Evolutionary conservation across 202 grass and related monocot genomes (phyloP).

Genomic region (Schoenoplectus tabernaemontani): DNA sequence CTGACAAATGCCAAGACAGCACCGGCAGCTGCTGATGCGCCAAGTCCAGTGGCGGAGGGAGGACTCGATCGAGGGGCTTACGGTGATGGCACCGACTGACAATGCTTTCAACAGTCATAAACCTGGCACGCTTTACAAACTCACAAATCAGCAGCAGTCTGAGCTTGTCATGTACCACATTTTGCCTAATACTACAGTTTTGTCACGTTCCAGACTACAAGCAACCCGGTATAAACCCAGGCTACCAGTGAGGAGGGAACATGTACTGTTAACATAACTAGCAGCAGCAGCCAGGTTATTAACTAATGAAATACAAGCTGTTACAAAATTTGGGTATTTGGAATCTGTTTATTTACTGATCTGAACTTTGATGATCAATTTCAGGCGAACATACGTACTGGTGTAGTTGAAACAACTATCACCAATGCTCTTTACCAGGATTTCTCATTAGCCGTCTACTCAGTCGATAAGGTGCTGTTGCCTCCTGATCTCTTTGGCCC

Average conservation of each 20-base stretch:
- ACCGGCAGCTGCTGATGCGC: too few species aligned
- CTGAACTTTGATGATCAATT: neutral
- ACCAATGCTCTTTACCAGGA: slow-evolving; percentile 38
- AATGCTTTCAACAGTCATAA: slow-evolving; percentile 34
- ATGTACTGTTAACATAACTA: slow-evolving; percentile 39
- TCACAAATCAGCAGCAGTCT: slow-evolving; percentile 35
- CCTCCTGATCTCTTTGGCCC: slow-evolving; percentile 66
- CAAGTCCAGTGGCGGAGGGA: too few species aligned
- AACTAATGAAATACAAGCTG: neutral
- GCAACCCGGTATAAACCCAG: slow-evolving; percentile 45
- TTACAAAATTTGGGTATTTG: neutral
- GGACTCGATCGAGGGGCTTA: slow-evolving; percentile 36
- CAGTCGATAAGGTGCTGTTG: slow-evolving; percentile 63
- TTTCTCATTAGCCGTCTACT: slow-evolving; percentile 69
- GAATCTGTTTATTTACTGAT: neutral
- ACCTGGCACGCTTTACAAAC: slow-evolving; percentile 42
- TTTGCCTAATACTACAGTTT: slow-evolving; percentile 39
- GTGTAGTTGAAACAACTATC: slow-evolving; percentile 50
- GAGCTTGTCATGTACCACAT: slow-evolving; percentile 48
- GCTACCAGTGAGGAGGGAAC: slow-evolving; percentile 36
- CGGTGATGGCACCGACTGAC: slow-evolving; percentile 42
- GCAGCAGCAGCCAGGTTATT: slow-evolving; percentile 22
- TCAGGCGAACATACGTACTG: slow-evolving; percentile 61
- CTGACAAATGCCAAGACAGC: neutral
- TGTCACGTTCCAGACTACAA: slow-evolving; percentile 37